Conservation (phyloP, 163 green algal species). For the Picocystis sp. region DNA sequence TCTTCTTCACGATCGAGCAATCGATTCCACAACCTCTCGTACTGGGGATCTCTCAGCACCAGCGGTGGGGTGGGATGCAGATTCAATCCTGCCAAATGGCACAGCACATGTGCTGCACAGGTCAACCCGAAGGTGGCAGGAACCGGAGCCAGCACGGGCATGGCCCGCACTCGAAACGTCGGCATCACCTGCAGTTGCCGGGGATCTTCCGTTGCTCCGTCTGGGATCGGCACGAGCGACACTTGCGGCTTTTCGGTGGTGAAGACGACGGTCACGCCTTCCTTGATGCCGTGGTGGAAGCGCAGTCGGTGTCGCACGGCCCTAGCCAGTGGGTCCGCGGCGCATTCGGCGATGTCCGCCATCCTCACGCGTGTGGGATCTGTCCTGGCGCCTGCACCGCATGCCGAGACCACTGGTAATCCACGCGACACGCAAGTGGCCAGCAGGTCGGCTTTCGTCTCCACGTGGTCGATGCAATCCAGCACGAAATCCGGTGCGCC, state of each 20-base stretch:
- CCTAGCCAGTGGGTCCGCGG: slow-evolving; percentile 61
- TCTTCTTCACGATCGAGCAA: slow-evolving; percentile 56
- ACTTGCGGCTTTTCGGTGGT: slow-evolving; percentile 67
- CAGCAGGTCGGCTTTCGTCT: slow-evolving; percentile 86
- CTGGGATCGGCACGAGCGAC: slow-evolving; percentile 25
- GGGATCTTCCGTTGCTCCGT: slow-evolving; percentile 25
- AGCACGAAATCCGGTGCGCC: slow-evolving; percentile 74
- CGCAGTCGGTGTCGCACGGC: slow-evolving; percentile 54
- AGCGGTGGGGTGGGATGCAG: slow-evolving; percentile 34
- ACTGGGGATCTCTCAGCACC: slow-evolving; percentile 23
- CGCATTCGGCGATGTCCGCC: slow-evolving; percentile 66
- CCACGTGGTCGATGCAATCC: slow-evolving; percentile 97
- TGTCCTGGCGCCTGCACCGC: slow-evolving; percentile 74
- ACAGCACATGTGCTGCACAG: slow-evolving; percentile 64
- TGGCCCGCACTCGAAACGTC: slow-evolving; percentile 84
- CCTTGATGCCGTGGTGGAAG: slow-evolving; percentile 39
- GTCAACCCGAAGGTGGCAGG: slow-evolving; percentile 86
- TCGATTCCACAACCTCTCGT: slow-evolving; percentile 34
- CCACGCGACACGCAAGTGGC: slow-evolving; percentile 51
- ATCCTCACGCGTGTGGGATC: slow-evolving; percentile 85
- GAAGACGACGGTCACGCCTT: slow-evolving; percentile 62
- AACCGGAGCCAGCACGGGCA: slow-evolving; percentile 83
- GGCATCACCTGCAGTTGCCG: slow-evolving; percentile 83
- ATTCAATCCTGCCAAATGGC: slow-evolving; percentile 40
- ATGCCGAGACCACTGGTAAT: slow-evolving; percentile 60